phyloP scores from a whole-genome alignment of 768 basidiomycete species.

The Pleurotus sapidus region DNA sequence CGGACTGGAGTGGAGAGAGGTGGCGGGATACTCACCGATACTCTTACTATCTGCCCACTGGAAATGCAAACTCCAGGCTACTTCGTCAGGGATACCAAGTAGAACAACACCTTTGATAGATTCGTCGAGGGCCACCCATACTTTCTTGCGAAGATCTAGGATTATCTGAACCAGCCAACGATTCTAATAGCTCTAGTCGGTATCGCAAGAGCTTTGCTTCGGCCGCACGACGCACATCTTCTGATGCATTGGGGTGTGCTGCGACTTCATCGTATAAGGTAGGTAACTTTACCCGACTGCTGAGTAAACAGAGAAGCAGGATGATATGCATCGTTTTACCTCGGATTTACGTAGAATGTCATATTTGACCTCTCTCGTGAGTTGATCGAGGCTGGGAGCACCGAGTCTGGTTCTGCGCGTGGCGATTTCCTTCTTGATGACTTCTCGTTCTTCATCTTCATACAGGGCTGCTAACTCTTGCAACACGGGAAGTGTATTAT shows the following conservation, averaged over 20 bases:
- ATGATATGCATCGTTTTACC: slow-evolving; percentile 31
- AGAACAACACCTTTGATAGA: slow-evolving; percentile 75
- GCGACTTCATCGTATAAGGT: slow-evolving; percentile 74
- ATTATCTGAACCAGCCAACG: slow-evolving; percentile 45
- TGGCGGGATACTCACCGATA: slow-evolving; percentile 44
- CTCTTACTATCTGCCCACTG: slow-evolving; percentile 70
- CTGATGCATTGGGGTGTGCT: slow-evolving; percentile 75
- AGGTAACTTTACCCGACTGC: slow-evolving; percentile 48
- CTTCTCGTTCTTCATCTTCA: slow-evolving; percentile 61
- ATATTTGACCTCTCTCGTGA: slow-evolving; percentile 60
- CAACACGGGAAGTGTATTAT: slow-evolving; percentile 68
- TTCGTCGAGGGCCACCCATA: slow-evolving; percentile 65
- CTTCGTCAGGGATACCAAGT: slow-evolving; percentile 71
- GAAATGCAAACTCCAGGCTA: slow-evolving; percentile 78
- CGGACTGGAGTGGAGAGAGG: background rate
- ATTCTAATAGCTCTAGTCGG: slow-evolving; percentile 57
- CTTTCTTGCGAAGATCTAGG: slow-evolving; percentile 37
- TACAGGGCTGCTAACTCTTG: slow-evolving; percentile 67
- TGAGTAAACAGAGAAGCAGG: too few species aligned
- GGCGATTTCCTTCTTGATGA: slow-evolving; percentile 64
- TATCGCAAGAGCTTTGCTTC: slow-evolving; percentile 75
- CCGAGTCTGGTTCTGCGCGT: slow-evolving; percentile 78
- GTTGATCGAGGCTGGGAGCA: slow-evolving; percentile 54
- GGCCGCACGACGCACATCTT: slow-evolving; percentile 72
- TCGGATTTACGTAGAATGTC: slow-evolving; percentile 64